phyloP scores from a whole-genome alignment of 202 grass and related monocot species.

The Thinopyrum obtusiflorum region DNA sequence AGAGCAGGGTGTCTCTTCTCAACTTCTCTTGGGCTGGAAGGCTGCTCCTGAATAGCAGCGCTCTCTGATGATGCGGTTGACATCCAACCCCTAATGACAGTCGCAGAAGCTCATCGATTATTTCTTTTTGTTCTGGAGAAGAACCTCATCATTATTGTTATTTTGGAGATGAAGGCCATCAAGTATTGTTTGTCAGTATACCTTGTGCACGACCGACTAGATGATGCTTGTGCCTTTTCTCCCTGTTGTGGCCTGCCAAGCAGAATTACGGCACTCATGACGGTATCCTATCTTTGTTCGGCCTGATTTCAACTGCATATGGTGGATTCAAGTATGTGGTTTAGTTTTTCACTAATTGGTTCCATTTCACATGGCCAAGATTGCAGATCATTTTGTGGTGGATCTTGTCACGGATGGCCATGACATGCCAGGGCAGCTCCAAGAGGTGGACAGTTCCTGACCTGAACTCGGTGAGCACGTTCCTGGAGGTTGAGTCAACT shows the following conservation, averaged over 20 bases:
- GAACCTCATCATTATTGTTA: neutral
- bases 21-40: neutral
- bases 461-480: constrained; percentile 7
- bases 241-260: neutral
- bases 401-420: neutral
- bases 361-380: constrained; percentile 5
- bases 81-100: neutral
- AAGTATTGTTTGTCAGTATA: neutral
- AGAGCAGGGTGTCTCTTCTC: neutral
- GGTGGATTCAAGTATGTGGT: neutral
- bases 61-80: neutral
- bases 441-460: constrained; percentile 16
- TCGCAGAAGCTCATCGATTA: neutral
- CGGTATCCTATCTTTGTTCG: neutral
- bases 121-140: neutral
- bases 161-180: neutral
- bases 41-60: neutral
- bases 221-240: neutral
- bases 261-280: neutral
- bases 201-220: no score
- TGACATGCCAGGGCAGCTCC: constrained; percentile 3
- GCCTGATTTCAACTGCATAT: neutral
- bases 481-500: constrained; percentile 16
- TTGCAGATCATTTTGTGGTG: neutral
- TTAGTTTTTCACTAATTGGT: neutral